Conservation (phyloP, 1,284 basidiomycete species). For the Ceratobasidium theobromae region DNA sequence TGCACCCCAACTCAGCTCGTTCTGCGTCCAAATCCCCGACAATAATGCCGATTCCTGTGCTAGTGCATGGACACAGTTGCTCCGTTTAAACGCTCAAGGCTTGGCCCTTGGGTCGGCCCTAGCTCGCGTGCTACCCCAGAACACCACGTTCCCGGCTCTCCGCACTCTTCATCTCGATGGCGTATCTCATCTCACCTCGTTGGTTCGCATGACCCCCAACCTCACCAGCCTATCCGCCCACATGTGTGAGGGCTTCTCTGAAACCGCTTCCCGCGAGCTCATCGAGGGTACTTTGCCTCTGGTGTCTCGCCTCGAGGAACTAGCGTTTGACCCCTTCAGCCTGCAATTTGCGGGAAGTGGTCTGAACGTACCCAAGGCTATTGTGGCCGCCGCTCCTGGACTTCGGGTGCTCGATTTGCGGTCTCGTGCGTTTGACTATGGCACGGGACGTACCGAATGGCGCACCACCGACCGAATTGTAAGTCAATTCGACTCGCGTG, state of each 20-base stretch:
- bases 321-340: slow-evolving; percentile 18
- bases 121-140: slow-evolving; percentile 5
- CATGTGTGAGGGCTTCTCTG: slow-evolving; percentile 25
- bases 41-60: background rate
- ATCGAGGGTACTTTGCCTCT: background rate
- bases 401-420: slow-evolving; percentile 13
- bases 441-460: slow-evolving; percentile 21
- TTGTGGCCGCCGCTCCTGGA: background rate
- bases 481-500: background rate
- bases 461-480: slow-evolving; percentile 18
- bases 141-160: slow-evolving; percentile 20
- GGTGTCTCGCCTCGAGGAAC: slow-evolving; percentile 9
- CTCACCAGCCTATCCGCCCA: slow-evolving; percentile 7
- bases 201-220: slow-evolving; percentile 11
- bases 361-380: slow-evolving; percentile 9
- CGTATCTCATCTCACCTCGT: slow-evolving; percentile 3
- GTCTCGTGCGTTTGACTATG: slow-evolving; percentile 20
- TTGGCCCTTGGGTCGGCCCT: slow-evolving; percentile 6
- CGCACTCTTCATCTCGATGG: slow-evolving; percentile 14
- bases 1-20: background rate
- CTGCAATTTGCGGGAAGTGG: slow-evolving; percentile 5
- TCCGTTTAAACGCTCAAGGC: slow-evolving; percentile 13
- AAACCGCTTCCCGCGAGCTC: slow-evolving; percentile 10
- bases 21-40: slow-evolving; percentile 19
- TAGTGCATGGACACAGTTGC: slow-evolving; percentile 13